Evolutionary conservation across 345 rosid genomes (phyloP).

Genomic region (Aegle marmelos): DNA sequence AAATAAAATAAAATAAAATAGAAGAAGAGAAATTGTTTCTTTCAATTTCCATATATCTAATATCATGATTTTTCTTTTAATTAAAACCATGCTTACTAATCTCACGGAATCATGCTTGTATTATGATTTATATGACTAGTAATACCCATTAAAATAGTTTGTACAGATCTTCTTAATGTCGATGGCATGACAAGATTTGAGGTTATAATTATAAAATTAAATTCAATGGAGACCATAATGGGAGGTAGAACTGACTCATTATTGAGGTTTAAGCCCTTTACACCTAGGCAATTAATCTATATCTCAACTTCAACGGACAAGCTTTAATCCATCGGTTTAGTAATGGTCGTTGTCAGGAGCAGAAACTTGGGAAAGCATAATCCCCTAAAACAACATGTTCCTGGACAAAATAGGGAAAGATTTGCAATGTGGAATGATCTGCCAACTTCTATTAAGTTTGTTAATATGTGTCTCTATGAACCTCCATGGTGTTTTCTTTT

Average conservation of each 20-base stretch:
- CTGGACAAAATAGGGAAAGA: background rate
- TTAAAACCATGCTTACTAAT: too few species aligned
- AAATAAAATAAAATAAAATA: too few species aligned
- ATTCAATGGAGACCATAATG: background rate
- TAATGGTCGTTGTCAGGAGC: constrained; percentile 2
- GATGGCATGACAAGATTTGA: background rate
- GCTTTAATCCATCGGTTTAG: background rate
- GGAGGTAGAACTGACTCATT: background rate
- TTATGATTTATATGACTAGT: background rate
- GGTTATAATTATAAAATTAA: background rate
- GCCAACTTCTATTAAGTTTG: background rate
- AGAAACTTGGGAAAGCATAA: background rate
- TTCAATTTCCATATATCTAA: too few species aligned
- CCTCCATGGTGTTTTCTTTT: background rate
- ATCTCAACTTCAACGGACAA: background rate
- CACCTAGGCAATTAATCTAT: background rate
- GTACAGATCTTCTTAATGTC: background rate
- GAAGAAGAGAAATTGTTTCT: too few species aligned
- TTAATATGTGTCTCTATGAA: too few species aligned
- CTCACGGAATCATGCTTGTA: too few species aligned
- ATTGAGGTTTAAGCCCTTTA: constrained; percentile 9
- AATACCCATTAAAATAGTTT: background rate
- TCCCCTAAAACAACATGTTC: background rate
- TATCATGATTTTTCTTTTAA: too few species aligned
- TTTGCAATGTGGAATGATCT: background rate